These are phyloP conservation scores for Acer negundo DNA, from an alignment of 345 rosid species.

Conservation along the genomic window DNA sequence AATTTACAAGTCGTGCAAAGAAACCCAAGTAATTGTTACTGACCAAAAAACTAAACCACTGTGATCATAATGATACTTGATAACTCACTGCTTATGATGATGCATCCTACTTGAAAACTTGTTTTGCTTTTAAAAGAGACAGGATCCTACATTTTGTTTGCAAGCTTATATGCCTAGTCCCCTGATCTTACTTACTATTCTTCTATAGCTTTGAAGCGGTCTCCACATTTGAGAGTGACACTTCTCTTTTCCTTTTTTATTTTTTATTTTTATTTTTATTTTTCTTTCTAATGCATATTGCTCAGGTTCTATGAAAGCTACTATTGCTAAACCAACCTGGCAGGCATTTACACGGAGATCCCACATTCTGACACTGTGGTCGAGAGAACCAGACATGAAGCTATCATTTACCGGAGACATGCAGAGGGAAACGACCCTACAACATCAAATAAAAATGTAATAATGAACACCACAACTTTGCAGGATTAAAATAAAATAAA, in stretches of 20 bases:
- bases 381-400: slow-evolving; percentile 99
- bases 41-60: not conserved
- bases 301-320: not conserved
- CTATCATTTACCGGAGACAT: slow-evolving; percentile 97
- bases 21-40: not conserved
- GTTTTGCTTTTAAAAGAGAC: not conserved
- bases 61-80: not conserved
- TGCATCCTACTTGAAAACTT: not conserved
- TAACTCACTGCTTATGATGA: not conserved
- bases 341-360: slow-evolving; percentile 99
- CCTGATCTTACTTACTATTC: not conserved
- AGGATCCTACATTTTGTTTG: not conserved
- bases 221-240: not conserved
- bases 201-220: not conserved
- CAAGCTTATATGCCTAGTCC: not conserved
- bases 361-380: slow-evolving; percentile 92
- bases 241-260: not conserved
- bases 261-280: not conserved
- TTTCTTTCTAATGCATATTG: not conserved
- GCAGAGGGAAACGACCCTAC: slow-evolving; percentile 93
- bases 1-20: not conserved
- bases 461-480: slow-evolving; percentile 7
- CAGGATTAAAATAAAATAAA: not conserved
- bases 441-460: slow-evolving; percentile 22
- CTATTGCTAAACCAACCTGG: slow-evolving; percentile 61